These are phyloP conservation scores for Amaranthus cruentus DNA, from an alignment of 148 eudicot genomes.

Conservation along the genomic window DNA sequence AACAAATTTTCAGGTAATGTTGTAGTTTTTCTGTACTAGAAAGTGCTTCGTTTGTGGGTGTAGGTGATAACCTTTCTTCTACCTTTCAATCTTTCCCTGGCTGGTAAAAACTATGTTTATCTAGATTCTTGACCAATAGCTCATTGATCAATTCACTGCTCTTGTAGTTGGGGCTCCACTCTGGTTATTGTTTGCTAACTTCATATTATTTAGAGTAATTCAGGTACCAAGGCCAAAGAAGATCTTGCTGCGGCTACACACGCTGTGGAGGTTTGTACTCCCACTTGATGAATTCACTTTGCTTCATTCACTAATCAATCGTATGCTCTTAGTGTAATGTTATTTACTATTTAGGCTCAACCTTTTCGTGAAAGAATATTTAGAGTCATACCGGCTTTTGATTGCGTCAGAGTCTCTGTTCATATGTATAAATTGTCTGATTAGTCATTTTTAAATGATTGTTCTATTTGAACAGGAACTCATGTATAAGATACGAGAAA, in stretches of 20 bases:
- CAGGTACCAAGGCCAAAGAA: constrained; percentile 96
- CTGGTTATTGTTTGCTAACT: constrained; percentile 22
- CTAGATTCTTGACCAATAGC: background rate
- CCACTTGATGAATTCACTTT: background rate
- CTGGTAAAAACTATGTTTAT: background rate
- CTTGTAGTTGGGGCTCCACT: background rate
- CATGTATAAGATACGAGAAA: constrained; percentile 89
- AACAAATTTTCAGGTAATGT: too few relatives aligned
- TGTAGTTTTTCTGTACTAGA: background rate
- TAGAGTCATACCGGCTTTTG: too few relatives aligned
- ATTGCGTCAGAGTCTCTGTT: background rate
- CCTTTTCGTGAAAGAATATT: background rate
- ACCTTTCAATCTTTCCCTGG: background rate
- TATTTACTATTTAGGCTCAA: background rate
- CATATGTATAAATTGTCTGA: background rate
- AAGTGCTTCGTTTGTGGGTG: background rate
- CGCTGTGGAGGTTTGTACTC: constrained; percentile 81
- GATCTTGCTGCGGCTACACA: constrained; percentile 98
- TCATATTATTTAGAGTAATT: constrained; percentile 76
- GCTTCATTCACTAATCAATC: background rate
- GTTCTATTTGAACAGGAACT: constrained; percentile 54
- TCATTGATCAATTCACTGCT: background rate
- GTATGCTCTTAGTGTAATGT: background rate
- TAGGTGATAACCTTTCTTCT: background rate
- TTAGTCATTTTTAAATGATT: constrained; percentile 5